Evolutionary conservation across 306 rosid species (phyloP).

Genomic region (Acacia acuminata): DNA sequence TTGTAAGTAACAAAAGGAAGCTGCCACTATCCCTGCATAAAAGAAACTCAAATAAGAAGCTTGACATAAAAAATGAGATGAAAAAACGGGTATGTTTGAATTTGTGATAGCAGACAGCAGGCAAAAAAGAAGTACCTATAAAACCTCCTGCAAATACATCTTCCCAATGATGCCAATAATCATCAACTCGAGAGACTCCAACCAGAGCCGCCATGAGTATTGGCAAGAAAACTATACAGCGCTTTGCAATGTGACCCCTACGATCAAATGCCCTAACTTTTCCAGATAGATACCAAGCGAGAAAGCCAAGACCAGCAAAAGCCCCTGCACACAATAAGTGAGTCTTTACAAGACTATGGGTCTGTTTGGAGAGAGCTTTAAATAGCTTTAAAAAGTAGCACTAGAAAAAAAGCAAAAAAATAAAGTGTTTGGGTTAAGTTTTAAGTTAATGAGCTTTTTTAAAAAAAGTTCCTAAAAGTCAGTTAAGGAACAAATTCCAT

Average conservation of each 20-base stretch:
- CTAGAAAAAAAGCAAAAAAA: too few species aligned
- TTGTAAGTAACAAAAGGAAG: constrained; percentile 89
- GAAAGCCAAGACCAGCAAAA: constrained; percentile 77
- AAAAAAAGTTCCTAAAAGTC: too few species aligned
- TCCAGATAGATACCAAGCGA: constrained; percentile 76
- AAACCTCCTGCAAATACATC: constrained; percentile 76
- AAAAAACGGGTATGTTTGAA: background rate
- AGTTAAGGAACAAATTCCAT: too few species aligned
- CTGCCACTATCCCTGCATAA: constrained; percentile 59
- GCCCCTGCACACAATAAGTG: constrained; percentile 63
- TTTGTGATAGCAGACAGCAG: constrained; percentile 12
- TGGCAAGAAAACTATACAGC: constrained; percentile 61
- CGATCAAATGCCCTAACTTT: constrained; percentile 70
- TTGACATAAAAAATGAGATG: background rate
- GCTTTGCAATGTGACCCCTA: constrained; percentile 73
- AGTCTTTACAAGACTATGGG: background rate
- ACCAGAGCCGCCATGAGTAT: constrained; percentile 67
- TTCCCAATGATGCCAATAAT: constrained; percentile 92
- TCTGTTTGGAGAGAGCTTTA: too few species aligned
- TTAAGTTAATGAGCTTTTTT: too few species aligned
- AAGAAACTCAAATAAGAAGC: constrained; percentile 24
- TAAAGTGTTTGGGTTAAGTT: too few species aligned
- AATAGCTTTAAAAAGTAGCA: too few species aligned
- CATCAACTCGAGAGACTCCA: constrained; percentile 83
- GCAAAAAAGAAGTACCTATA: constrained; percentile 45